Base-by-base conservation (phyloP, 1,284 basidiomycete species). In the Tilletia indica region DNA sequence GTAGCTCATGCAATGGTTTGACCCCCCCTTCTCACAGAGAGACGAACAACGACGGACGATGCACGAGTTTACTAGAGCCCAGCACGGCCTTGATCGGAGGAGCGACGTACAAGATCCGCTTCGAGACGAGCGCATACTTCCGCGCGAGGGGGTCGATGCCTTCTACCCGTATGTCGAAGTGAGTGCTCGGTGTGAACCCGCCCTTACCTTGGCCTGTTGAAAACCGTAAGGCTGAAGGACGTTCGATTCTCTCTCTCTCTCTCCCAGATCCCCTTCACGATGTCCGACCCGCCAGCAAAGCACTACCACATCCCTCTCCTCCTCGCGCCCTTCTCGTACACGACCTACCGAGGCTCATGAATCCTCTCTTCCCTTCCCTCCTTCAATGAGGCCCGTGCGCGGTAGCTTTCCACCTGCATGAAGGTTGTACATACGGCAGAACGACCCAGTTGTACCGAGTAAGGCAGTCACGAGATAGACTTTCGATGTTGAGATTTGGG, bases 151-250 rank as follows among this genome's bases (percentile, higher is more conserved):
- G 2, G 87, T 89, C 63, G 86, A 88, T 70, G 91, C 90, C 19
- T 95, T 97, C 81, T 96, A 94, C 86, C 94, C 94, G 0, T 90
- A 89, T 87, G 90, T 94, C 4, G 93, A 94, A 88, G 93, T 92
- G 77, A 72, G 86, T 76, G 6, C 1, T 49, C 47, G 47, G 47
- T 49, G n/a, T 49, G 47, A 12, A 49, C 16, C n/a, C n/a, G 8
- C 19, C 51, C 25, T 54, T 54, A 1, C 51, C 4, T 31, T 54
- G 48, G 48, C 14, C 48, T n/a, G n/a, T 8, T 68, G 66, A 16
- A 67, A 48, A 36, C 42, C 67, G 14, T 31, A 31, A 31, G 2
- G 25, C 25, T 31, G 4, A 76, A 94, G 92, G 91, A 94, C 25
- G 25, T 31, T 14, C 42, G 42, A 45, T 45, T 14, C 42, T 45